Base-by-base conservation (phyloP, 345 rosid genomes). In the Salix brachista region DNA sequence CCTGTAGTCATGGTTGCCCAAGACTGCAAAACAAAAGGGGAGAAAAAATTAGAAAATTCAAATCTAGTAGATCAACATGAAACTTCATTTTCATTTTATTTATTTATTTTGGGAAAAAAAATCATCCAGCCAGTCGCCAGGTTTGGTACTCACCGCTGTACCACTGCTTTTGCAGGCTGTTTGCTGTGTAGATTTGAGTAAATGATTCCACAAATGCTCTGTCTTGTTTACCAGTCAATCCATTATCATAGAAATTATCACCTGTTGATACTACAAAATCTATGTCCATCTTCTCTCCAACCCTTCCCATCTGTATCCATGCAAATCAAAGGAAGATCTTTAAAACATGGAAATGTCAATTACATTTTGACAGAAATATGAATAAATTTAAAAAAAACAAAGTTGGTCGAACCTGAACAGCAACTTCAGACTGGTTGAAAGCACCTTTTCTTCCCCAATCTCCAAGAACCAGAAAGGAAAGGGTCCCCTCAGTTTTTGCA, bases 251-350 rank as follows among this genome's bases (percentile, higher is more conserved):
- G 77, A 94, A 94, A 72, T 94, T 94, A 73, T 94, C 97, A 48
- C 98, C 97, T 1, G 96, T 94, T 4, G 97, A 92, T 4, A 94
- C 86, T 25, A 94, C 96, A 75, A 94, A 94, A 80, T 91, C 91
- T 50, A 90, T 81, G 70, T 79, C 79, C 3, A 90, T 72, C 69
- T 91, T 79, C 64, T 88, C 90, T 39, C 94, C 96, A 61, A 90
- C 66, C 77, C 73, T 83, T 71, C 97, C 94, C 98, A 94, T 94
- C 97, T 93, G 66, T 21, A n/a, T 17, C 84, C 58, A 54, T 9
- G 6, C 25, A 36, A 9, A 73, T n/a, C 18, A 1, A 54, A 36
- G 17, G 4, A 16, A 23, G 13, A 0, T n/a, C 64, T 10, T n/a
- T 4, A 4, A 3, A n/a, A 23, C 6, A 23, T n/a, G 64, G 62